Conservation (phyloP, 495 filamentous ascomycete genomes). For the Hypoxylon fragiforme region DNA sequence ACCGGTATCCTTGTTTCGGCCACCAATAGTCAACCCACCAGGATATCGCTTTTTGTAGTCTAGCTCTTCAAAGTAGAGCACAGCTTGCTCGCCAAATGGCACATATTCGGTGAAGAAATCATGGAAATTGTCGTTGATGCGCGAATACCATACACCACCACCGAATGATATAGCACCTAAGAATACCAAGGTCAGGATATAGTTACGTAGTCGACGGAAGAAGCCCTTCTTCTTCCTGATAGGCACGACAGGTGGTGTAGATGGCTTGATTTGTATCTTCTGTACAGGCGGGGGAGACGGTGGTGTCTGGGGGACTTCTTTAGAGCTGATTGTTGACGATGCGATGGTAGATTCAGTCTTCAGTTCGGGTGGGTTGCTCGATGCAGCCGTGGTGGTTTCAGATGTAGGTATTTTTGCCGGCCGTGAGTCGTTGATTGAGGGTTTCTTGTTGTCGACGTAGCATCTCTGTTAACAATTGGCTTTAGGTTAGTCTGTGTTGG, state of each 20-base stretch:
- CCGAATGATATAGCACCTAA: constrained; percentile 77
- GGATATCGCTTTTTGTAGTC: constrained; percentile 93
- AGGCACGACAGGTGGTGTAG: constrained; percentile 51
- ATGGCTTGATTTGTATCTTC: constrained; percentile 24
- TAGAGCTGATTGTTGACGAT: constrained; percentile 59
- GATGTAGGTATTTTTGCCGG: constrained; percentile 61
- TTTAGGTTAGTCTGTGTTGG: constrained; percentile 9
- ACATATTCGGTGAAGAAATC: constrained; percentile 99
- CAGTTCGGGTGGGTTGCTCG: constrained; percentile 51
- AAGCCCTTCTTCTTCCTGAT: constrained; percentile 69
- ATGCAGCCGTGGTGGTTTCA: constrained; percentile 55
- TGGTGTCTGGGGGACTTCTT: constrained; percentile 63
- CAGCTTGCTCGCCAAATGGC: constrained; percentile 90
- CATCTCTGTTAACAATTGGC: constrained; percentile 50
- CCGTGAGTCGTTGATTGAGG: constrained; percentile 51
- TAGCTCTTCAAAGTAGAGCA: constrained; percentile 95
- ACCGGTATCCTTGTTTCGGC: constrained; percentile 60
- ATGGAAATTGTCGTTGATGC: constrained; percentile 95
- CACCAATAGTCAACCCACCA: constrained; percentile 58
- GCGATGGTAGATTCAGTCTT: constrained; percentile 44
- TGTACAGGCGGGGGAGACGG: constrained; percentile 51
- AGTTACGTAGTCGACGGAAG: constrained; percentile 67
- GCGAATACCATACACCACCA: constrained; percentile 86
- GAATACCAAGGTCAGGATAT: constrained; percentile 71
- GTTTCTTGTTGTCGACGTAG: constrained; percentile 61